A percentile compares a stretch with the other conserved stretches of the same genome.
These are phyloP conservation scores for Talaromyces piceae DNA, from an alignment of 2,329 filamentous ascomycete genomes.

Conservation along the genomic window DNA sequence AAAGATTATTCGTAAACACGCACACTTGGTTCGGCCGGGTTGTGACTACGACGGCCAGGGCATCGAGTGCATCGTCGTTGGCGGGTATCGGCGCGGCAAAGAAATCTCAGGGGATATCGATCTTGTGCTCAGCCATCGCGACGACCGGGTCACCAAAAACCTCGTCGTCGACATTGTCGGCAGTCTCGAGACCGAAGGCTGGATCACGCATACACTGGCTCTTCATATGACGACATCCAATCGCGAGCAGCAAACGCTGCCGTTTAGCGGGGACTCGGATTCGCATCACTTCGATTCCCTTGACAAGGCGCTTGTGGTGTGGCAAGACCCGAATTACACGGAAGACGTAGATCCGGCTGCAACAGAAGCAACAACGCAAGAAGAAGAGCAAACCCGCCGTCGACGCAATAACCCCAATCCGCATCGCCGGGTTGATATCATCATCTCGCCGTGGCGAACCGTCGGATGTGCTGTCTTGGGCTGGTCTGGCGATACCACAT, in stretches of 20 bases:
- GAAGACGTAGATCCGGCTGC: constrained; percentile 17
- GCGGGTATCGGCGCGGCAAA: constrained; percentile 77
- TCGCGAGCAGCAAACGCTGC: constrained; percentile 60
- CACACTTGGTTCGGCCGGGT: constrained; percentile 52
- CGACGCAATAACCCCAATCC: constrained; percentile 54
- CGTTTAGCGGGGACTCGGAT: constrained; percentile 43
- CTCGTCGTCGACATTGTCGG: constrained; percentile 66
- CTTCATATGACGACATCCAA: constrained; percentile 63
- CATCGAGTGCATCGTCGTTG: constrained; percentile 60
- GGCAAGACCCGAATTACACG: constrained; percentile 61
- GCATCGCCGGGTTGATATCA: constrained; percentile 86
- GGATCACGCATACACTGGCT: constrained; percentile 75
- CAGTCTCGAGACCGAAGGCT: constrained; percentile 59
- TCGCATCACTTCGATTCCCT: constrained; percentile 72
- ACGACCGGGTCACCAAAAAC: constrained; percentile 59
- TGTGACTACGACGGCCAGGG: constrained; percentile 30
- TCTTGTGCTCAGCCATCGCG: constrained; percentile 70
- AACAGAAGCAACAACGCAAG: background rate
- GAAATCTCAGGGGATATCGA: constrained; percentile 71
- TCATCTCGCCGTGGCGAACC: constrained; percentile 80
- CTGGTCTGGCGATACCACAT: constrained; percentile 85
- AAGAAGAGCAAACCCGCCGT: background rate
- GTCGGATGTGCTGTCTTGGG: constrained; percentile 81
- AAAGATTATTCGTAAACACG: constrained; percentile 56
- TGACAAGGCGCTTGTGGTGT: constrained; percentile 88